Percentiles rank a stretch among this genome's conserved stretches.
Conservation (phyloP, 1,284 basidiomycete species). For the Chalciporus sp. region DNA sequence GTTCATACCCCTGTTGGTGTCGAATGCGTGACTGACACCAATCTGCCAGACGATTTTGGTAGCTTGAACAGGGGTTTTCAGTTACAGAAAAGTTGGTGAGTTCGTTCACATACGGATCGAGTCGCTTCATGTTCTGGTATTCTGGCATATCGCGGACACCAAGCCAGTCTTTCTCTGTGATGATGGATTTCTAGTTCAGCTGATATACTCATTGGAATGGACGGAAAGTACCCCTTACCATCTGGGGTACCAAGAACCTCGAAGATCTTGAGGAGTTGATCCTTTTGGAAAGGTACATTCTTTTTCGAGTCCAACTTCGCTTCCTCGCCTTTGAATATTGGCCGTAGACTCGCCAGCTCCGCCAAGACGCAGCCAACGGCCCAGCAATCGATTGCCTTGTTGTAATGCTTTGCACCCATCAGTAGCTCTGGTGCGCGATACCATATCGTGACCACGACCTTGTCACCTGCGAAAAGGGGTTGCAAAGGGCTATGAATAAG, state of each 20-base stretch:
- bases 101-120: conserved; percentile 64
- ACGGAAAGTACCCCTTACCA: conserved; percentile 47
- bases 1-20: conserved; percentile 71
- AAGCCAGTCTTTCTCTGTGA: conserved; percentile 82
- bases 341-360: conserved; percentile 88
- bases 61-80: conserved; percentile 42
- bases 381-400: conserved; percentile 95
- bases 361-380: conserved; percentile 97
- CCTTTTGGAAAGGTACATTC: conserved; percentile 91
- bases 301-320: conserved; percentile 94
- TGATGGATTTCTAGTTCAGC: conserved; percentile 1
- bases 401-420: conserved; percentile 95
- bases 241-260: conserved; percentile 92
- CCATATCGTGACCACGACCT: conserved; percentile 99
- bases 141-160: conserved; percentile 88
- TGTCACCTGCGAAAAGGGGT: conserved; percentile 87
- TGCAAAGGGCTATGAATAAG: conserved; percentile 86
- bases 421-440: conserved; percentile 96
- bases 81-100: conserved; percentile 3
- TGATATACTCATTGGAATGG: background rate
- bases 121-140: conserved; percentile 78
- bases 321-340: conserved; percentile 99
- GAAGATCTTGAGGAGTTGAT: conserved; percentile 94
- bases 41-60: conserved; percentile 64
- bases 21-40: conserved; percentile 80